Evolutionary conservation across 768 basidiomycete genomes (phyloP).

Genomic region (Dioszegia crocea): DNA sequence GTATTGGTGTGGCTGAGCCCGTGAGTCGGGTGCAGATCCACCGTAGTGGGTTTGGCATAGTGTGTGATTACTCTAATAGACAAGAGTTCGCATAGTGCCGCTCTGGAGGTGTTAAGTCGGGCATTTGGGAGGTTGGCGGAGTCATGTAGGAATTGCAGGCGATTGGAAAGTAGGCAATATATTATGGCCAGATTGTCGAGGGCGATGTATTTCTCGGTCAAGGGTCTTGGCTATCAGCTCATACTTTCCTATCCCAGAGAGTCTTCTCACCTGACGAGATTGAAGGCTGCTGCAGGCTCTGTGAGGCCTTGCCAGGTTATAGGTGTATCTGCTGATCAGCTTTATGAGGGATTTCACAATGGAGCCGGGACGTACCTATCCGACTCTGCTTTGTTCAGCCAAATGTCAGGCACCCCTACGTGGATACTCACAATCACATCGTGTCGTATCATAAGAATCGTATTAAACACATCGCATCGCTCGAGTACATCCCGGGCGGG

Average conservation of each 20-base stretch:
- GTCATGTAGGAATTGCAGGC: slow-evolving; percentile 16
- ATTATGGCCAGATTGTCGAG: slow-evolving; percentile 15
- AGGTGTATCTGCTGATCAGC: slow-evolving; percentile 4
- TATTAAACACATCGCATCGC: slow-evolving; percentile 15
- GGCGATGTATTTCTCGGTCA: slow-evolving; percentile 11
- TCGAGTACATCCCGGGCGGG: slow-evolving; percentile 8
- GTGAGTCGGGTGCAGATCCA: background rate
- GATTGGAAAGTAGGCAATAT: slow-evolving; percentile 18
- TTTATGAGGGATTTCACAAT: background rate
- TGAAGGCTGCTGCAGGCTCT: slow-evolving; percentile 1
- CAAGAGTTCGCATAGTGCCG: slow-evolving; percentile 28
- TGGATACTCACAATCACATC: slow-evolving; percentile 12
- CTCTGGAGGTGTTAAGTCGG: slow-evolving; percentile 21
- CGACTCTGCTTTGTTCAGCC: slow-evolving; percentile 1
- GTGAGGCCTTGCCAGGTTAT: slow-evolving; percentile 11
- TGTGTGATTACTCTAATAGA: slow-evolving; percentile 27
- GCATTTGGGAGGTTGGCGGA: slow-evolving; percentile 18
- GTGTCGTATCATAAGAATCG: slow-evolving; percentile 8
- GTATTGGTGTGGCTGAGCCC: background rate
- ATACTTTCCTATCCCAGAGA: no score
- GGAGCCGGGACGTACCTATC: background rate
- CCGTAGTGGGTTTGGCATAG: slow-evolving; percentile 22
- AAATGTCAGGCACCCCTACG: background rate
- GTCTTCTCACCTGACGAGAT: background rate
- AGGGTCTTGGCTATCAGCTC: no score